Base-by-base conservation (phyloP, 352 stramenopile genomes). In the Globisporangium acanthophoron region DNA sequence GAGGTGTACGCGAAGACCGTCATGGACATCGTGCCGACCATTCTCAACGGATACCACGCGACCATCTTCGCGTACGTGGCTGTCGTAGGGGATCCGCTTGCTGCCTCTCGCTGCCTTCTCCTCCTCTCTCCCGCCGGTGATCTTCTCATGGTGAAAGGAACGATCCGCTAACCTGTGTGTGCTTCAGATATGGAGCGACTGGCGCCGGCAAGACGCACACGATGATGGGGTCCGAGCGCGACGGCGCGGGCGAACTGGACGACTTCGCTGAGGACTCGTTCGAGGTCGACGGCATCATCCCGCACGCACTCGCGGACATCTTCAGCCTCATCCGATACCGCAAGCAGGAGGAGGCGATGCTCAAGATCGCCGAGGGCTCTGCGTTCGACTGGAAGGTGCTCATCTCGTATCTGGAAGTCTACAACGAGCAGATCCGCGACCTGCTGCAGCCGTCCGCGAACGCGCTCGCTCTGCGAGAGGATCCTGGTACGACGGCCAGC, bases 371-470 rank as follows among this genome's bases (percentile, higher is more conserved):
- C 15, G 49, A 85, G 9, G 73, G 69, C 16, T 73, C 67, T 12
- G 79, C 68, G 5, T 86, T 78, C 41, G 64, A 94, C 59, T 97
- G 78, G 70, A 75, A 86, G 50, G 76, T 97, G 31, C 64, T 81
- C 5, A 79, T 96, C 31, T 92, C 85, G 47, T 97, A 96, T 48
- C 61, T 97, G 3, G 91, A 97, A 65, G 92, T 97, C 21, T 97
- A 97, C 68, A 97, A 97, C 60, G 90, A 97, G 62, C 73, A 90
- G 20, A 96, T 97, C 48, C 74, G 85, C 35, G 91, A 97, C 66
- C 70, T 97, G 43, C 67, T 97, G 39, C 84, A 93, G 61, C 84
- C 62, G 35, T 67, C 63, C 11, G 12, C 43, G 31, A 53, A 21
- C 9, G 48, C 65, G 21, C 60, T 83, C 7, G 65, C 70, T 18